Percentiles rank a stretch among this genome's conserved stretches.
phyloP scores from a whole-genome alignment of 1,139 yeast genomes.

The Saccharomyces hybrid region DNA sequence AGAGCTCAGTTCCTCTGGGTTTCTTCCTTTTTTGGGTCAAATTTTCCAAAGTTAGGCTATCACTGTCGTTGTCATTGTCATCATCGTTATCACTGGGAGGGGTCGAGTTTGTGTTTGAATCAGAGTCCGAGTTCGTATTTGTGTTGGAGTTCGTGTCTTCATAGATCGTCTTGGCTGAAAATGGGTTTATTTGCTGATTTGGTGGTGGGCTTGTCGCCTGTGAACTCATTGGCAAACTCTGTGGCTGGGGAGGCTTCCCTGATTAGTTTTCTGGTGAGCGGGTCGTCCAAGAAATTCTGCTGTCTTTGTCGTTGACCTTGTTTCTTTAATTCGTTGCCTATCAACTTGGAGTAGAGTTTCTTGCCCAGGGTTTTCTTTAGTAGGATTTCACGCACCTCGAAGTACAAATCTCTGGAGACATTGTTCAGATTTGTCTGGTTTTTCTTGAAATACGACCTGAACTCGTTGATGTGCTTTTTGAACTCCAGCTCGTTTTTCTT shows the following conservation, averaged over 20 bases:
- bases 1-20: background rate
- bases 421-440: conserved; percentile 62
- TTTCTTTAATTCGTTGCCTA: conserved; percentile 22
- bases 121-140: conserved; percentile 1
- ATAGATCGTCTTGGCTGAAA: conserved; percentile 22
- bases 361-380: conserved; percentile 40
- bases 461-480: conserved; percentile 81
- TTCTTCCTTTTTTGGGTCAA: background rate
- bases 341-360: conserved; percentile 27
- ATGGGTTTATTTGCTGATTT: background rate
- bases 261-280: conserved; percentile 12
- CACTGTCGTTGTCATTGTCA: background rate
- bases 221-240: conserved; percentile 56
- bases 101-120: conserved; percentile 2
- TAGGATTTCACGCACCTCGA: conserved; percentile 72
- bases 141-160: conserved; percentile 3
- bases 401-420: conserved; percentile 72
- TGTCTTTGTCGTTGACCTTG: conserved; percentile 1
- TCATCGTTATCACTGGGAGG: conserved; percentile 1
- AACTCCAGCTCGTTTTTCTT: conserved; percentile 93
- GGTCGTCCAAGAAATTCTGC: background rate
- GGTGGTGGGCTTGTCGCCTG: conserved; percentile 33
- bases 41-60: background rate
- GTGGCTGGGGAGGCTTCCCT: conserved; percentile 45
- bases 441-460: conserved; percentile 75